These are phyloP conservation scores for Exophiala calicioides DNA, from an alignment of 2,329 filamentous ascomycete species.

Conservation along the genomic window DNA sequence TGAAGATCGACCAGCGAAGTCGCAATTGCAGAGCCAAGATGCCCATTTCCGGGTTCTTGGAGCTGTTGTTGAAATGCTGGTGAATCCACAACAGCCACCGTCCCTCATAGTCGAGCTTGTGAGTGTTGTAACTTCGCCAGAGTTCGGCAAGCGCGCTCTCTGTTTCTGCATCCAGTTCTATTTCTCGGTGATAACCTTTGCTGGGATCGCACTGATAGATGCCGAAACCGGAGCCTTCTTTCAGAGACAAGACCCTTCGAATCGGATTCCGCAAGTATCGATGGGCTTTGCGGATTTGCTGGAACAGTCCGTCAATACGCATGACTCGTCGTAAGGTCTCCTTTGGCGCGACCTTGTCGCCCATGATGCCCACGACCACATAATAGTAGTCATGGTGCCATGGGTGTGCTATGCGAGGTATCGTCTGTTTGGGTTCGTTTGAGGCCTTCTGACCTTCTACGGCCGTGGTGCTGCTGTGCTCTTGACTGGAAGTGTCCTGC, in stretches of 20 bases:
- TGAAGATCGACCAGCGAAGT: slow-evolving; percentile 17
- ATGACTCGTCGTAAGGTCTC: slow-evolving; percentile 13
- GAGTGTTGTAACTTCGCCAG: slow-evolving; percentile 15
- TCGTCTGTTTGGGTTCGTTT: slow-evolving; percentile 1
- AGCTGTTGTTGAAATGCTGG: slow-evolving; percentile 18
- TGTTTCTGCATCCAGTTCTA: slow-evolving; percentile 14
- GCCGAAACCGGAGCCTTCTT: slow-evolving; percentile 16
- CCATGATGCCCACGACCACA: slow-evolving; percentile 16
- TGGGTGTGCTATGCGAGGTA: slow-evolving; percentile 8
- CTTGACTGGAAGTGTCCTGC: slow-evolving; percentile 2
- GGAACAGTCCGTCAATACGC: slow-evolving; percentile 13
- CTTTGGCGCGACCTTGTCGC: slow-evolving; percentile 8
- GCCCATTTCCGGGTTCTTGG: slow-evolving; percentile 15
- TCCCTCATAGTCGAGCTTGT: slow-evolving; percentile 18
- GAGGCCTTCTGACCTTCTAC: slow-evolving; percentile 5
- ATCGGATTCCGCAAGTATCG: slow-evolving; percentile 11
- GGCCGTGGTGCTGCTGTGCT: slow-evolving; percentile 9
- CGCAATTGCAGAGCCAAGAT: slow-evolving; percentile 10
- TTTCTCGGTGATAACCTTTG: slow-evolving; percentile 16
- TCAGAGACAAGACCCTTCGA: slow-evolving; percentile 11
- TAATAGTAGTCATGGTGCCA: slow-evolving; percentile 19
- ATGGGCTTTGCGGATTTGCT: slow-evolving; percentile 18
- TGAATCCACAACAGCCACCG: slow-evolving; percentile 21
- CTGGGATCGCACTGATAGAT: slow-evolving; percentile 17
- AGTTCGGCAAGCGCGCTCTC: slow-evolving; percentile 13